Evolutionary conservation across 1,139 yeast genomes (phyloP).

Genomic region (Kodamaea alishanica): DNA sequence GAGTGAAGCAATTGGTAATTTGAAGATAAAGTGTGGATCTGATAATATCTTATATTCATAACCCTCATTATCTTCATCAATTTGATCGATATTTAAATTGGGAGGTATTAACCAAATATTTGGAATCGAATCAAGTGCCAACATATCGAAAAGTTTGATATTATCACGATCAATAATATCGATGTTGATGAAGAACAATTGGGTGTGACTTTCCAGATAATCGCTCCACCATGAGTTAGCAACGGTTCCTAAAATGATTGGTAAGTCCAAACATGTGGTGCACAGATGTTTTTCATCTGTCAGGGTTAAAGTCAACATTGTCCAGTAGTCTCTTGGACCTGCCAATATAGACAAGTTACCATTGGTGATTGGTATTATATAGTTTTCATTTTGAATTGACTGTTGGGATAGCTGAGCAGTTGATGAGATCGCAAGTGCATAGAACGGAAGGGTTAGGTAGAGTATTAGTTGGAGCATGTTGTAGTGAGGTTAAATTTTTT

Average conservation of each 20-base stretch:
- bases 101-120: conserved; percentile 67
- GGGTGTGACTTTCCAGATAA: conserved; percentile 31
- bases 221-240: conserved; percentile 43
- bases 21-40: conserved; percentile 32
- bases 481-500: background rate
- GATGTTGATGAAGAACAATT: conserved; percentile 44
- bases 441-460: background rate
- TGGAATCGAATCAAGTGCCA: conserved; percentile 52
- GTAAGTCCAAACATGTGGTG: conserved; percentile 37
- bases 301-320: conserved; percentile 46
- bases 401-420: conserved; percentile 11
- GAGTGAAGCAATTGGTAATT: conserved; percentile 24
- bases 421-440: background rate
- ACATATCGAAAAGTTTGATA: conserved; percentile 30
- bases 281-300: conserved; percentile 36
- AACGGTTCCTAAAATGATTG: conserved; percentile 36
- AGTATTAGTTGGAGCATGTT: background rate
- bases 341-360: conserved; percentile 30
- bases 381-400: conserved; percentile 17
- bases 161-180: conserved; percentile 47
- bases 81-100: conserved; percentile 8
- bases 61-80: conserved; percentile 5
- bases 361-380: conserved; percentile 28
- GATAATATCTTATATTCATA: conserved; percentile 17
- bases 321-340: conserved; percentile 39